Evolutionary conservation across 495 filamentous ascomycete genomes (phyloP).

Genomic region (Aspergillus conjunctus): DNA sequence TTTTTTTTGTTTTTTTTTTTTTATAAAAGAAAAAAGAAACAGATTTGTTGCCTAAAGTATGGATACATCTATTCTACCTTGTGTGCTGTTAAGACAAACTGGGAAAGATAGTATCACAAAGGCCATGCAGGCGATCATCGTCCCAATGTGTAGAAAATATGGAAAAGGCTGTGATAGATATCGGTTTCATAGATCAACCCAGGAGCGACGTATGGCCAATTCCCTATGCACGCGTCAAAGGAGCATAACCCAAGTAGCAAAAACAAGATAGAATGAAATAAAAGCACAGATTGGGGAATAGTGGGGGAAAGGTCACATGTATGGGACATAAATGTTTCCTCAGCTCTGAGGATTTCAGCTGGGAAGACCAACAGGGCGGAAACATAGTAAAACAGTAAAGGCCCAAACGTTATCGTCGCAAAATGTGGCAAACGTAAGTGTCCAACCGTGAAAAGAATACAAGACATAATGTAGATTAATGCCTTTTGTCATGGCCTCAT

Average conservation of each 20-base stretch:
- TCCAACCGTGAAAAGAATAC: slow-evolving; percentile 30
- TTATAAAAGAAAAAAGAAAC: slow-evolving; percentile 10
- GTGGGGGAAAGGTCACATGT: slow-evolving; percentile 10
- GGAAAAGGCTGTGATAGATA: slow-evolving; percentile 13
- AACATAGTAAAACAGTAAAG: slow-evolving; percentile 15
- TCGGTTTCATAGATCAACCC: slow-evolving; percentile 5
- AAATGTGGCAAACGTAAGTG: slow-evolving; percentile 18
- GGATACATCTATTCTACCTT: slow-evolving; percentile 35
- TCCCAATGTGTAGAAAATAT: slow-evolving; percentile 25
- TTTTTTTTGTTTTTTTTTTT: slow-evolving; percentile 10
- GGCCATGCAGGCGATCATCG: slow-evolving; percentile 23
- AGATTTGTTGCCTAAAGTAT: slow-evolving; percentile 31
- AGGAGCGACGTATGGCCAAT: slow-evolving; percentile 7
- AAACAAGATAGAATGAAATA: slow-evolving; percentile 24
- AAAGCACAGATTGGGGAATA: slow-evolving; percentile 34
- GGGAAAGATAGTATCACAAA: slow-evolving; percentile 20
- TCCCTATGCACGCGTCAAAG: slow-evolving; percentile 19
- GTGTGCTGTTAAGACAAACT: slow-evolving; percentile 23
- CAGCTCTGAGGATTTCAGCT: not conserved
- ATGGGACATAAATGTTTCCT: slow-evolving; percentile 10
- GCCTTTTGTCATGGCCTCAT: slow-evolving; percentile 21
- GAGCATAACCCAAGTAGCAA: slow-evolving; percentile 21
- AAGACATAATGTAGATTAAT: slow-evolving; percentile 27
- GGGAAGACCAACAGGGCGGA: slow-evolving; percentile 20
- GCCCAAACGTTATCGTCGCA: slow-evolving; percentile 17